Evolutionary conservation across 106 monocot species (phyloP).

Genomic region (Dioscorea zingiberensis): DNA sequence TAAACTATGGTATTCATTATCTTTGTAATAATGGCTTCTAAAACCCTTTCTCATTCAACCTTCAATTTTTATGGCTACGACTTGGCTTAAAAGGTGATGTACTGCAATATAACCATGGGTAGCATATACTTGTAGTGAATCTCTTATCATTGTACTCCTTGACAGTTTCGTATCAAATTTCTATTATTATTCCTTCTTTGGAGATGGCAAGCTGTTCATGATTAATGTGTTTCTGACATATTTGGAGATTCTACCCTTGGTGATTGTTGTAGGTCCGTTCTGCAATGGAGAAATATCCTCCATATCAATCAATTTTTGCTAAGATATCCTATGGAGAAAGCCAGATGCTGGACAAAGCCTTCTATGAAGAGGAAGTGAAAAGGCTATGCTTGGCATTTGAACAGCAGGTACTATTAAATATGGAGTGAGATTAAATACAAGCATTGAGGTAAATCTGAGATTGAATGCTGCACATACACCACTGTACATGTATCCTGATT

Average conservation of each 20-base stretch:
- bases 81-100: too few species aligned
- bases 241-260: neutral
- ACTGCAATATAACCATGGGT: too few species aligned
- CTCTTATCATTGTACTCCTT: too few species aligned
- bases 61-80: too few species aligned
- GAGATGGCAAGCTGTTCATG: too few species aligned
- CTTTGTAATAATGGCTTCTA: too few species aligned
- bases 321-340: slow-evolving; percentile 92
- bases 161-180: too few species aligned
- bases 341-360: slow-evolving; percentile 96
- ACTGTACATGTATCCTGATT: neutral
- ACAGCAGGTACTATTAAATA: slow-evolving; percentile 59
- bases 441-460: too few species aligned
- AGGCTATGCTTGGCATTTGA: slow-evolving; percentile 87
- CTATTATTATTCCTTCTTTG: too few species aligned
- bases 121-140: too few species aligned
- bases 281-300: slow-evolving; percentile 87
- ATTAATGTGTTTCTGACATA: neutral
- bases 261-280: slow-evolving; percentile 57
- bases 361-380: slow-evolving; percentile 97
- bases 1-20: too few species aligned
- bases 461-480: neutral
- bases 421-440: neutral
- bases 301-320: slow-evolving; percentile 83
- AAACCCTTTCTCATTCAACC: too few species aligned